Conservation (phyloP, 163 green algal species). For the Chloromonas sp. region DNA sequence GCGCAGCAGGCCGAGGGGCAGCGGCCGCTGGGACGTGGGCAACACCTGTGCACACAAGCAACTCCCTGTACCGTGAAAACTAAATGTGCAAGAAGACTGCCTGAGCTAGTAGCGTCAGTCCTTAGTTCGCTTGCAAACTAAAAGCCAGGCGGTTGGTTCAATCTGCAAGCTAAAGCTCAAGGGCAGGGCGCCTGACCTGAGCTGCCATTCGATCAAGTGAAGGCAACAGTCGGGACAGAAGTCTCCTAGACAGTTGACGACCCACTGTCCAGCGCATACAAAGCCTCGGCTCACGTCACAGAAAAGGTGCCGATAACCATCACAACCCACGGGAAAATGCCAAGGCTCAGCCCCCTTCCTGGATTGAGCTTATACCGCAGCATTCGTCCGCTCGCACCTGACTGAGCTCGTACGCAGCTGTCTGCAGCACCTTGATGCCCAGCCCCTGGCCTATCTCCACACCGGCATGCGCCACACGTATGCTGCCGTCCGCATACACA, state of each 20-base stretch:
- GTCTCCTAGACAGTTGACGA: too few species aligned
- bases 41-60: constrained; percentile 11
- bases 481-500: constrained; percentile 48
- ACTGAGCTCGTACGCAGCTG: constrained; percentile 43
- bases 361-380: too few species aligned
- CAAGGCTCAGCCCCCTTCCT: too few species aligned
- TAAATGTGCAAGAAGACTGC: background rate
- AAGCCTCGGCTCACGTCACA: too few species aligned
- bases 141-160: background rate
- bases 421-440: constrained; percentile 60
- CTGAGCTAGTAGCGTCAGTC: background rate
- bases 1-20: constrained; percentile 37
- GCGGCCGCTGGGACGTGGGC: constrained; percentile 24
- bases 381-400: constrained; percentile 8
- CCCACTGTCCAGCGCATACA: too few species aligned
- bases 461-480: constrained; percentile 37
- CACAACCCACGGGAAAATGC: too few species aligned
- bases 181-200: too few species aligned
- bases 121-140: background rate
- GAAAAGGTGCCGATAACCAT: too few species aligned
- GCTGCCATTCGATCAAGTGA: too few species aligned
- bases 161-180: too few species aligned
- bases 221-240: too few species aligned
- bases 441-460: constrained; percentile 61
- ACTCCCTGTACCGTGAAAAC: background rate